Evolutionary conservation across 2,329 filamentous ascomycete species (phyloP), one percentile per base, ranked within the genome.

Genomic region (Cordyceps cicadae): DNA sequence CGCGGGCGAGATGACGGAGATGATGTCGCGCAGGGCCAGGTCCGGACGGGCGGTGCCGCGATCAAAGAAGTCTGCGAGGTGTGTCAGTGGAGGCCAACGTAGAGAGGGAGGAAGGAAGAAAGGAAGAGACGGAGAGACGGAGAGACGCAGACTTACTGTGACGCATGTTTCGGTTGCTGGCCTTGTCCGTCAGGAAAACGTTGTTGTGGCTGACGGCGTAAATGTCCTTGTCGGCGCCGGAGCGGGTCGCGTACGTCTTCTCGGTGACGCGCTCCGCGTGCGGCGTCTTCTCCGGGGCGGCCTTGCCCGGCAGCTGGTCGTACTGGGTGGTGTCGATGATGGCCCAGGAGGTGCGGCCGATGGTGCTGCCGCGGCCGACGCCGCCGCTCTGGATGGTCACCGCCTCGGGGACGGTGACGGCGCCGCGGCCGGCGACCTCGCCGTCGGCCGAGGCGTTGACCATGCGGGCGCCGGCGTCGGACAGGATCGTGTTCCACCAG

Each of bases 291-390:
- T 48, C 32, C 8, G 60, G 60, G 4, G 50, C 60, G 14, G 49
- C 29, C 26, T 41, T 60, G 43, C 60, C 60, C 8, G 60, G 43
- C 2, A 62, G 49, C 34, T 62, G 60, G 39, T 62, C 50, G 24
- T 62, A 62, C 11, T 62, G 60, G 14, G 60, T 62, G 9, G 60
- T 62, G 15, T 62, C 60, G 34, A 62, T 59, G 32, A 62, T 54
- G 43, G 60, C 60, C 60, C 60, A 62, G 24, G 39, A 55, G 21
- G 45, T 41, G n/a, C n/a, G 54, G 21, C 55, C 60, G 43, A 62
- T 55, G 12, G 43, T 52, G 24, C 19, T 24, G 4, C 46, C 54
- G 43, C 55, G 59, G 14, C 34, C 54, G 6, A 55, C 43, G 26
- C 55, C 59, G n/a, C 34, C 54, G 11, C 55, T 50, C 26, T 21